Conservation (phyloP, 2,329 filamentous ascomycete species). For the Colletotrichum echinochloae region DNA sequence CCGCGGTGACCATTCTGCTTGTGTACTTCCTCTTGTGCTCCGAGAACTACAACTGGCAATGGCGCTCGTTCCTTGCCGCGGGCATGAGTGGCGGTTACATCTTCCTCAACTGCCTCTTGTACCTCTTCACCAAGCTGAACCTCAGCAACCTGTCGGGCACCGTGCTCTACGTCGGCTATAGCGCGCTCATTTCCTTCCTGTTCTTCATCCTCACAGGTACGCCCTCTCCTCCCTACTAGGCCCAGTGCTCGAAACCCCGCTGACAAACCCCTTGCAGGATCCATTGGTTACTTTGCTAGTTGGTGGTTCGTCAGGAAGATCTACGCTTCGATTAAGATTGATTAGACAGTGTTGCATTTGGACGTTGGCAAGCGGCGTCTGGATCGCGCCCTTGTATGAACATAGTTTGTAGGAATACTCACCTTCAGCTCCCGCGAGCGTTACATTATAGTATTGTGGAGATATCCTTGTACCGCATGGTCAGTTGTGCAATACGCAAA, state of each 20-base stretch:
- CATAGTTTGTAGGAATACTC: conserved; percentile 24
- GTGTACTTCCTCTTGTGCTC: conserved; percentile 96
- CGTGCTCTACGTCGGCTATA: conserved; percentile 94
- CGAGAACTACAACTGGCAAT: conserved; percentile 99
- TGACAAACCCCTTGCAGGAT: conserved; percentile 67
- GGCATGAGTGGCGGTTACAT: conserved; percentile 93
- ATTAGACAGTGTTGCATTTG: conserved; percentile 62
- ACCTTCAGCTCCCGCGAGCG: not conserved
- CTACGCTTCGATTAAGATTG: conserved; percentile 98
- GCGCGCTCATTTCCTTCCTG: conserved; percentile 85
- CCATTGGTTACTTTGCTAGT: conserved; percentile 94
- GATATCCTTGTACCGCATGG: not conserved
- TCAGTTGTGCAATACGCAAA: conserved; percentile 13
- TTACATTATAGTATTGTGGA: conserved; percentile 15
- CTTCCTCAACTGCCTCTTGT: conserved; percentile 90
- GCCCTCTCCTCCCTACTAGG: conserved; percentile 53
- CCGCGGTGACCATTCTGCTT: conserved; percentile 91
- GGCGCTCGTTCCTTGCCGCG: conserved; percentile 92
- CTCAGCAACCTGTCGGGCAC: conserved; percentile 87
- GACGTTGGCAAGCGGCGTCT: conserved; percentile 16
- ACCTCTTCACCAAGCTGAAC: conserved; percentile 89
- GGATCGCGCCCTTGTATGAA: conserved; percentile 30
- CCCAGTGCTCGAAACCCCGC: not conserved
- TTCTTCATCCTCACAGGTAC: conserved; percentile 95
- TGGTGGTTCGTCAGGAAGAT: conserved; percentile 96